A percentile compares a stretch with the other conserved stretches of the same genome.
phyloP scores from a whole-genome alignment of 2,329 filamentous ascomycete genomes.

The Tolypocladium ophioglossoides region DNA sequence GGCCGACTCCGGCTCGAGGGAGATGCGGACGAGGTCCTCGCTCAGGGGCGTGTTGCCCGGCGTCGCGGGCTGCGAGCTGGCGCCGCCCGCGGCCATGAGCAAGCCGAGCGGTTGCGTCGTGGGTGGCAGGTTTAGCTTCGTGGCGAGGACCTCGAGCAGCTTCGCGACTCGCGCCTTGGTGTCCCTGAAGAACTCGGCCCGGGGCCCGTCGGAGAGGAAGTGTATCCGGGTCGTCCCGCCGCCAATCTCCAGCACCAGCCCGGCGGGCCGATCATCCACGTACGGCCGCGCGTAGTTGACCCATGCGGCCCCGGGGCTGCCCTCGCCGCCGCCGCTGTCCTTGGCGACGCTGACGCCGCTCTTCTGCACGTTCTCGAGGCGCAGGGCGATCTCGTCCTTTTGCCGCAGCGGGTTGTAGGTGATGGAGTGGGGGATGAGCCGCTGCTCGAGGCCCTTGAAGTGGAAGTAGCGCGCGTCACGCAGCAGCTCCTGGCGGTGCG shows the following conservation, averaged over 20 bases:
- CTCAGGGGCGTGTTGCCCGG: conserved; percentile 61
- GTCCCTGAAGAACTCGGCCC: conserved; percentile 65
- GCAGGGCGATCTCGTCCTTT: conserved; percentile 65
- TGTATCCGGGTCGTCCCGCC: conserved; percentile 52
- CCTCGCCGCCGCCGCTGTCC: conserved; percentile 25
- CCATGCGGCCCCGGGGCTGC: conserved; percentile 31
- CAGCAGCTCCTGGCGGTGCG: conserved; percentile 66
- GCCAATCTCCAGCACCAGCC: conserved; percentile 73
- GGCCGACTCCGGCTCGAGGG: conserved; percentile 48
- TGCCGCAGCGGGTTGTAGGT: conserved; percentile 61
- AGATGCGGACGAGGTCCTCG: conserved; percentile 57
- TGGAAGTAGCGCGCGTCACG: conserved; percentile 89
- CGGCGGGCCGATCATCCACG: conserved; percentile 62
- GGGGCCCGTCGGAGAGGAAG: conserved; percentile 24
- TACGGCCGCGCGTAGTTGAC: conserved; percentile 78
- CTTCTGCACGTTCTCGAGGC: conserved; percentile 80
- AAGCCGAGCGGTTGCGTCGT: conserved; percentile 51
- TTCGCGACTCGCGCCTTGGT: conserved; percentile 60
- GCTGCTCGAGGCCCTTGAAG: conserved; percentile 83
- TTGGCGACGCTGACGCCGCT: conserved; percentile 61
- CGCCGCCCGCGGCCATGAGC: conserved; percentile 55
- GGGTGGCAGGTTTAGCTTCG: conserved; percentile 61
- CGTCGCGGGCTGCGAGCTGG: conserved; percentile 48
- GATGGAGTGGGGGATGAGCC: conserved; percentile 66
- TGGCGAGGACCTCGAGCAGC: conserved; percentile 70